Evolutionary conservation across 208 protist genomes (phyloP), one percentile per base, ranked within the genome.

Genomic region (Wallacemonas sp.): DNA sequence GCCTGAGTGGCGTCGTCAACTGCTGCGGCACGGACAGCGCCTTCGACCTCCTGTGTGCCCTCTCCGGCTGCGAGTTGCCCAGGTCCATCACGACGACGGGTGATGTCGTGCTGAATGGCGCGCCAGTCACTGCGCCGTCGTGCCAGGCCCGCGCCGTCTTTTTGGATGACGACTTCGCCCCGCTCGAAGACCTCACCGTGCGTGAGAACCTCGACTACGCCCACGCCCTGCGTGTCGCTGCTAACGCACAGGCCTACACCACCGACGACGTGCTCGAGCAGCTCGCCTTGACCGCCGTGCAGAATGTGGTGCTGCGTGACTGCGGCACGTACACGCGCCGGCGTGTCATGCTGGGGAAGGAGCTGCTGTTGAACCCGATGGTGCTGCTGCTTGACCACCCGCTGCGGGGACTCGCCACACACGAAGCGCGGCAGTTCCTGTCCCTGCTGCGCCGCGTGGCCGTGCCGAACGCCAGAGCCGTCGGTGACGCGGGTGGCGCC

Each of bases 361-460:
- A 85, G 67, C 61, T 91, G 38, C 75, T 88, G 48, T 70, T 83
- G n/a, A 79, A 82, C 58, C 85, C 85, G 11, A 68, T 57, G 1
- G 70, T 85, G 44, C 63, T 91, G 21, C 71, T 86, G 17, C 65
- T 87, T 26, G 81, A 81, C 61, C 70, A 78, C 44, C 69, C 75
- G 24, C 68, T 87, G 17, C 64, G 85, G 43, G 76, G 76, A 23
- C 58, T 91, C 16, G 72, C 81, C 11, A 86, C 81, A 29, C 76
- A 91, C 58, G 85, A 91, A 71, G 78, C 81, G 19, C 72, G 78
- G 58, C 76, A 88, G 61, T 83, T 83, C 30, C 48, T 91, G 17
- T 66, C 61, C 0, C 61, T 91, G 24, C 65, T 91, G 29, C 48
- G 61, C 33, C 65, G 70, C 61, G 69, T 88, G 17, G 81, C 81